These are phyloP conservation scores for Sugiyamaella americana DNA, from an alignment of 805 yeast species.

Conservation along the genomic window DNA sequence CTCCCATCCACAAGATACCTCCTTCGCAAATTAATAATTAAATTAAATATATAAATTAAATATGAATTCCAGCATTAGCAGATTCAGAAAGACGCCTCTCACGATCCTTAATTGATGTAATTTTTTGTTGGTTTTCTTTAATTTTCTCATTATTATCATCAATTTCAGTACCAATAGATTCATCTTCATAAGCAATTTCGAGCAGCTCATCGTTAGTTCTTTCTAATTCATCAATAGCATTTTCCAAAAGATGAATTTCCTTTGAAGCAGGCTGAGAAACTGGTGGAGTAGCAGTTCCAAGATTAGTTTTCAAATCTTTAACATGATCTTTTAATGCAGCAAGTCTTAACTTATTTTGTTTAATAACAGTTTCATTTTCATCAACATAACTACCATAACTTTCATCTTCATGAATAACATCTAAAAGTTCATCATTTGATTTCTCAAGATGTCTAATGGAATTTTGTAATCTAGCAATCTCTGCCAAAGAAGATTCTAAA, in stretches of 20 bases:
- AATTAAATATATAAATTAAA: too few species aligned
- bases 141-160: neutral
- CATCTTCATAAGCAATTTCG: neutral
- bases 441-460: constrained; percentile 26
- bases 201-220: neutral
- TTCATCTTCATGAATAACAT: constrained; percentile 15
- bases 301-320: neutral
- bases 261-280: neutral
- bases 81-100: neutral
- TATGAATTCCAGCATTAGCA: neutral
- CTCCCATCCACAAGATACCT: too few species aligned
- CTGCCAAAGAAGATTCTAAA: constrained; percentile 13
- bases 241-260: constrained; percentile 33
- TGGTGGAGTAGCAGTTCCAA: neutral
- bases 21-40: too few species aligned
- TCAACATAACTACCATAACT: neutral
- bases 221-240: constrained; percentile 48
- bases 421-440: constrained; percentile 26
- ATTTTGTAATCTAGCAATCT: constrained; percentile 25
- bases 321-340: constrained; percentile 7
- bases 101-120: neutral
- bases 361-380: constrained; percentile 12
- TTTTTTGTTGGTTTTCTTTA: neutral
- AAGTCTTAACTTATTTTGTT: constrained; percentile 4
- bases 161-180: neutral